Evolutionary conservation across 2,329 filamentous ascomycete species (phyloP), one percentile per base, ranked within the genome.

Genomic region (Zymoseptoria pseudotritici): DNA sequence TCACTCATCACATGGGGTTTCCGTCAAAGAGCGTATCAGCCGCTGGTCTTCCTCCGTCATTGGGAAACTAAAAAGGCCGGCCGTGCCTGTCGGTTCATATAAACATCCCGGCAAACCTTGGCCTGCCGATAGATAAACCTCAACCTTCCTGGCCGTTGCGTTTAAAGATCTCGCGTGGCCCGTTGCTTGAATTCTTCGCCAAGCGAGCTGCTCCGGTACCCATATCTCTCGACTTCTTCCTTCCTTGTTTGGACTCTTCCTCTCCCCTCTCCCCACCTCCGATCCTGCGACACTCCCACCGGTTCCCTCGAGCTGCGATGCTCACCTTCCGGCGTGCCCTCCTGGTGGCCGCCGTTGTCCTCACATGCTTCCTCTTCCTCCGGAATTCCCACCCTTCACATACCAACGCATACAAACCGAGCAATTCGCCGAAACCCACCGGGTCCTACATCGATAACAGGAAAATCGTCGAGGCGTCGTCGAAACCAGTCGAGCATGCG

Each of bases 311-410:
- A 54, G 53, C 49, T 24, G 36, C 71, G 61, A 95, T 95, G 90
- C 82, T 92, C 73, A 89, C 88, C 70, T 90, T 89, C 72, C 84
- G 86, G 71, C 87, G 89, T 76, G 88, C 89, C 70, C 74, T 95
- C 63, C 77, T 90, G 67, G 82, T 87, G 58, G 89, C 90, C 54
- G 82, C 83, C 67, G 82, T 86, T 71, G 76, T 92, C 65, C 75
- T 93, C 67, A 82, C 84, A 26, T 78, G 89, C 69, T 80, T 92
- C 75, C 86, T 86, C 76, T 77, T 93, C 63, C 80, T 91, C 65
- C 84, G 84, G 61, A 82, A 83, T 61, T 81, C 84, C 52, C 85
- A 87, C 71, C 56, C 63, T 5, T 51, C 59, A 24, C 58, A 58
- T 55, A 42, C 66, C 56, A 58, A 57, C 21, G 53, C 64, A n/a